Evolutionary conservation across 2,329 filamentous ascomycete genomes (phyloP).

Genomic region (Ophiosphaerella narmari): DNA sequence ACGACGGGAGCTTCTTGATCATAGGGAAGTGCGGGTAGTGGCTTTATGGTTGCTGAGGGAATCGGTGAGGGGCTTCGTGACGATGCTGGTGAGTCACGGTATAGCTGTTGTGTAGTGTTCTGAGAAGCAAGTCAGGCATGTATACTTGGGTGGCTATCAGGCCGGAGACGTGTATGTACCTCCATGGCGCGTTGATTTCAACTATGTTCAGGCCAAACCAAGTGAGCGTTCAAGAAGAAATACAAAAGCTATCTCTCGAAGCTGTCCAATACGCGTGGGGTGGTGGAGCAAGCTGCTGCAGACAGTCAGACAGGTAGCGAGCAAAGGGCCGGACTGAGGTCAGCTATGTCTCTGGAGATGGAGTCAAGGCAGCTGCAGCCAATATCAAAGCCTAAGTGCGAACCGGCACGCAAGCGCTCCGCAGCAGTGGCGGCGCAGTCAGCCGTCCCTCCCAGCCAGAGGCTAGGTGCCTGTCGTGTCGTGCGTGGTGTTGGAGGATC

Average conservation of each 20-base stretch:
- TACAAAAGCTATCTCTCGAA: not conserved
- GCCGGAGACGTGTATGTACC: not conserved
- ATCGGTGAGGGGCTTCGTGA: not conserved
- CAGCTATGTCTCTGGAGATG: constrained; percentile 3
- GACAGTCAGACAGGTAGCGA: not conserved
- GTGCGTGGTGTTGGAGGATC: constrained; percentile 2
- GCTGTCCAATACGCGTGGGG: not conserved
- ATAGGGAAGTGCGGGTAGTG: constrained; percentile 3
- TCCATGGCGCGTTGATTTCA: not conserved
- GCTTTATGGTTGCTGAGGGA: constrained; percentile 3
- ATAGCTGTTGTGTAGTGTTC: constrained; percentile 1
- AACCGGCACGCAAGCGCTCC: not conserved
- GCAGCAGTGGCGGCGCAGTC: constrained; percentile 4
- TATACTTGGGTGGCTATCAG: not conserved
- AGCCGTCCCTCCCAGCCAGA: not conserved
- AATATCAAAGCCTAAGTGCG: constrained; percentile 1
- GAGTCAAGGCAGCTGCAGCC: constrained; percentile 3
- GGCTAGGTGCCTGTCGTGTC: not conserved
- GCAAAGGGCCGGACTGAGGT: constrained; percentile 2
- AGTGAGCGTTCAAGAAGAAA: not conserved
- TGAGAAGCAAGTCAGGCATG: not conserved
- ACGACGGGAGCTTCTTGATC: not conserved
- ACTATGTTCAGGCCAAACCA: not conserved
- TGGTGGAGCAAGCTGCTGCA: constrained; percentile 4
- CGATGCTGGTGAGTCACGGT: constrained; percentile 1